phyloP scores from a whole-genome alignment of 129 eudicot species.

The Tagetes patula region DNA sequence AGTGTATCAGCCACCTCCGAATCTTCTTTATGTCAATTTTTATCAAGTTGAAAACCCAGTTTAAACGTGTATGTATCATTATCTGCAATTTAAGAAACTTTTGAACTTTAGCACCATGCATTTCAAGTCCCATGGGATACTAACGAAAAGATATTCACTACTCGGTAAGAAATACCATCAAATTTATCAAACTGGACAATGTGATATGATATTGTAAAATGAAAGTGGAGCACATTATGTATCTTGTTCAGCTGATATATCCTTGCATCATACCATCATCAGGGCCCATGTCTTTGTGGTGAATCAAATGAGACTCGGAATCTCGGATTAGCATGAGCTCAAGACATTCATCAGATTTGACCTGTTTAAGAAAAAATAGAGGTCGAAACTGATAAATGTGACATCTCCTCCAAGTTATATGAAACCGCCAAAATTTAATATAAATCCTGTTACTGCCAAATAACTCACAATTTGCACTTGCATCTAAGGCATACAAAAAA shows the following conservation, averaged over 20 bases:
- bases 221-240: neutral
- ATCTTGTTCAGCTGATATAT: neutral
- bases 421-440: neutral
- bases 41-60: conserved; percentile 5
- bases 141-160: neutral
- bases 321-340: conserved; percentile 6
- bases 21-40: conserved; percentile 11
- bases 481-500: neutral
- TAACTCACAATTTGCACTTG: neutral
- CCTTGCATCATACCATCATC: conserved; percentile 2
- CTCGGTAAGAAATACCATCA: neutral
- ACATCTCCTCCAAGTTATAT: neutral
- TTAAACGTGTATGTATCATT: conserved; percentile 1
- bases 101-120: neutral
- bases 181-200: neutral
- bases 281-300: conserved; percentile 2
- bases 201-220: conserved; percentile 1
- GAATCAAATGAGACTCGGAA: conserved; percentile 14
- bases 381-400: neutral
- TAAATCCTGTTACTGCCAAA: neutral
- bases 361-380: conserved; percentile 15
- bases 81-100: conserved; percentile 20
- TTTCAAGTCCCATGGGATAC: neutral
- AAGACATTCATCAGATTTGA: conserved; percentile 9
- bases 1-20: neutral